Percentiles rank a stretch among this genome's conserved stretches.
Conservation (phyloP, 768 basidiomycete species). For the Gelatoporia subvermispora region DNA sequence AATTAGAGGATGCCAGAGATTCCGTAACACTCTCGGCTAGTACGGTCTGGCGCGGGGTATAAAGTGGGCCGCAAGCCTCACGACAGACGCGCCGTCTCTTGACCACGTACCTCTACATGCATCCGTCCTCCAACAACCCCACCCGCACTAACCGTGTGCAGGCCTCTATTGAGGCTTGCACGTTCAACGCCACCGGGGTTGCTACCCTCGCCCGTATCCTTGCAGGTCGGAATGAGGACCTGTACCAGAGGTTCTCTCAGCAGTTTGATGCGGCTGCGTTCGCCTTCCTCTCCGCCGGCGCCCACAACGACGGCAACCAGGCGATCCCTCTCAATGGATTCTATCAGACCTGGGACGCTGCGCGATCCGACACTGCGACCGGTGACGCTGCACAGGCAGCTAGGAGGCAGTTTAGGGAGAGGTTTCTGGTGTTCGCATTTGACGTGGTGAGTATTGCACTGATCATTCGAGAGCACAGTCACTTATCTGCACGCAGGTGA, state of each 20-base stretch:
- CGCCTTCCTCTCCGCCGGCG: background rate
- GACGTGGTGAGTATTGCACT: background rate
- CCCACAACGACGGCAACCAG: slow-evolving; percentile 1
- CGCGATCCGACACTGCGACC: background rate
- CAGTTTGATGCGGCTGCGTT: background rate
- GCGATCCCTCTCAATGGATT: background rate
- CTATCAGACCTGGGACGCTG: background rate
- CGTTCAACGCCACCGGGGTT: background rate
- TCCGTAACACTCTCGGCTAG: too few relatives aligned
- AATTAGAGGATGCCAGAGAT: too few relatives aligned
- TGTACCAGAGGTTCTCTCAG: background rate
- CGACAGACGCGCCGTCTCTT: too few relatives aligned
- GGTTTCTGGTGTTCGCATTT: background rate
- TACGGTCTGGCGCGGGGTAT: too few relatives aligned
- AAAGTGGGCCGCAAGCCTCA: too few relatives aligned
- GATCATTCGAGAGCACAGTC: background rate
- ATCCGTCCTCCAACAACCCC: background rate
- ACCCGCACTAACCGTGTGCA: background rate
- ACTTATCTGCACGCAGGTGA: background rate
- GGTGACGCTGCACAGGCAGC: background rate
- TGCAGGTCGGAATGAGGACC: background rate
- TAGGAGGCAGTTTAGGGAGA: background rate
- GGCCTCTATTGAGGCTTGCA: background rate
- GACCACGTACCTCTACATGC: background rate
- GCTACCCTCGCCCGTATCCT: too few relatives aligned